Evolutionary conservation across 2,329 filamentous ascomycete species (phyloP).

Genomic region (Aspergillus costaricaensis): DNA sequence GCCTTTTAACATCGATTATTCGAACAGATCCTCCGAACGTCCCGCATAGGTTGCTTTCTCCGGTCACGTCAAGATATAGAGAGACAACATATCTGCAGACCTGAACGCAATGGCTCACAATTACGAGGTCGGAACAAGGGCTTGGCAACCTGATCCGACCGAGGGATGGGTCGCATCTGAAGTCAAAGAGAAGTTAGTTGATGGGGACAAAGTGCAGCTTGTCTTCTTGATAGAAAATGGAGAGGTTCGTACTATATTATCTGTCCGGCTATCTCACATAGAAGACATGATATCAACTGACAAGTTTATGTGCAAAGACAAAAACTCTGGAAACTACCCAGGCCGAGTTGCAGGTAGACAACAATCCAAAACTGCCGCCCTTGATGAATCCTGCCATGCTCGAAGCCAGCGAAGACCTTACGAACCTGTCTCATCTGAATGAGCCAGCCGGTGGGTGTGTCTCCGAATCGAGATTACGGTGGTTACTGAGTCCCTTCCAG

Average conservation of each 20-base stretch:
- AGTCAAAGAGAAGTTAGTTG: slow-evolving; percentile 78
- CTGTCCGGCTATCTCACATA: neutral
- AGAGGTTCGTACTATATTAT: slow-evolving; percentile 62
- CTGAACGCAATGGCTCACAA: slow-evolving; percentile 69
- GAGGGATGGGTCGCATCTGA: slow-evolving; percentile 98
- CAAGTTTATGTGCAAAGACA: slow-evolving; percentile 53
- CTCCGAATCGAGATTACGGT: slow-evolving; percentile 3
- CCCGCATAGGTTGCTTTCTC: slow-evolving; percentile 23
- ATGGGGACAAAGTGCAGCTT: slow-evolving; percentile 84
- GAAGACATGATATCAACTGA: slow-evolving; percentile 8
- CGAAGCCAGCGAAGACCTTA: slow-evolving; percentile 96
- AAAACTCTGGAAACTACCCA: slow-evolving; percentile 77
- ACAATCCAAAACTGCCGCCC: slow-evolving; percentile 78
- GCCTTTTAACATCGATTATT: slow-evolving; percentile 18
- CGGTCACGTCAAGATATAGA: slow-evolving; percentile 9
- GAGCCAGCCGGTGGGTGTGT: slow-evolving; percentile 80
- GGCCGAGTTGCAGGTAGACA: slow-evolving; percentile 73
- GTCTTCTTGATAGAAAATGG: slow-evolving; percentile 90
- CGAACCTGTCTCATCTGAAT: slow-evolving; percentile 95
- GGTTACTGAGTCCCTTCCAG: slow-evolving; percentile 51
- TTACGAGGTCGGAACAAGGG: slow-evolving; percentile 94
- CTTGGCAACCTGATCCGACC: slow-evolving; percentile 94
- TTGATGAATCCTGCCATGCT: slow-evolving; percentile 98
- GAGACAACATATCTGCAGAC: slow-evolving; percentile 2
- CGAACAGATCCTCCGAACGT: slow-evolving; percentile 9